These are phyloP conservation scores for Themeda triandra DNA, from an alignment of 176 grass and related monocot species.

Conservation along the genomic window DNA sequence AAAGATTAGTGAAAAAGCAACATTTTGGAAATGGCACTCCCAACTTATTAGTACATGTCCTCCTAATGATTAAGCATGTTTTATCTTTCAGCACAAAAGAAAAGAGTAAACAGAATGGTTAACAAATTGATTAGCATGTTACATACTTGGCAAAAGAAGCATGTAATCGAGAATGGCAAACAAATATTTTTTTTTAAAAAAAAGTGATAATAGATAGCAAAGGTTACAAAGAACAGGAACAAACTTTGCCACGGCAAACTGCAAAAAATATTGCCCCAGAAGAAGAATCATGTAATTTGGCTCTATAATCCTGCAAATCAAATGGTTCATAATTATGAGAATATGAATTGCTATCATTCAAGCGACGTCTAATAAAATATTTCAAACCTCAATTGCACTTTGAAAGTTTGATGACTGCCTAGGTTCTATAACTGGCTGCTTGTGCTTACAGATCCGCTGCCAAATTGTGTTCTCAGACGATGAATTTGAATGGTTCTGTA, in stretches of 20 bases:
- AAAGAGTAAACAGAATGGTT: constrained; percentile 7
- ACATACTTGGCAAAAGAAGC: background rate
- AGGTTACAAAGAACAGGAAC: constrained; percentile 39
- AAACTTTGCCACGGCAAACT: constrained; percentile 97
- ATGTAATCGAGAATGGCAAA: constrained; percentile 16
- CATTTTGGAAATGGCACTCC: constrained; percentile 4
- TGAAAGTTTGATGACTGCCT: constrained; percentile 87
- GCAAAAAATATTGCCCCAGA: constrained; percentile 96
- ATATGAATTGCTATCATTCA: constrained; percentile 31
- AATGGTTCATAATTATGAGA: constrained; percentile 22
- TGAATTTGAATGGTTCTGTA: constrained; percentile 81
- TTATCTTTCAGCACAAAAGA: background rate
- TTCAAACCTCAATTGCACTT: constrained; percentile 83
- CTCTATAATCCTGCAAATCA: constrained; percentile 79
- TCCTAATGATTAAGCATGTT: background rate
- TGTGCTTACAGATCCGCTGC: constrained; percentile 90
- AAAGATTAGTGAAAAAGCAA: constrained; percentile 3
- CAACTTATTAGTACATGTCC: background rate
- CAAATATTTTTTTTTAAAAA: background rate
- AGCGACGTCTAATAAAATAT: constrained; percentile 17
- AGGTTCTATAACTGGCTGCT: constrained; percentile 95
- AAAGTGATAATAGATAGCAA: constrained; percentile 18
- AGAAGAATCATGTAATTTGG: constrained; percentile 69
- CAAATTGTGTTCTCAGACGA: constrained; percentile 66
- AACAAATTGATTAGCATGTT: constrained; percentile 16